A percentile compares a stretch with the other conserved stretches of the same genome.
Conservation (phyloP, 2,329 filamentous ascomycete species). For the Saccharata proteae region DNA sequence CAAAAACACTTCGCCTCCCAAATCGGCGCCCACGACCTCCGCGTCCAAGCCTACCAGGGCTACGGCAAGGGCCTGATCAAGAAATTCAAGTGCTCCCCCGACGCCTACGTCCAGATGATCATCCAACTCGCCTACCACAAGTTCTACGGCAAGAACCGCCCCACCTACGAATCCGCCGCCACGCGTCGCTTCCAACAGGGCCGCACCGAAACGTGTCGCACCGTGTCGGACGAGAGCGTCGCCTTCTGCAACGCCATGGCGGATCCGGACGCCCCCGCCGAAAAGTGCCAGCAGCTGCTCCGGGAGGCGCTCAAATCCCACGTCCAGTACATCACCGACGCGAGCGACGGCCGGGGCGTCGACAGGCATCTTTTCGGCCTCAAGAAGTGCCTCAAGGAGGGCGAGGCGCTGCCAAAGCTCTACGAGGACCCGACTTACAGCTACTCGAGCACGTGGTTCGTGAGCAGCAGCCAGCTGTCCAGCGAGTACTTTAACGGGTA, state of each 20-base stretch:
- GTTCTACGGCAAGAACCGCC: conserved; percentile 96
- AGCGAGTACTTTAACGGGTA: conserved; percentile 99
- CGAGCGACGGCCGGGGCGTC: conserved; percentile 83
- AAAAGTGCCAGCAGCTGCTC: conserved; percentile 62
- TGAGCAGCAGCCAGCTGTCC: conserved; percentile 80
- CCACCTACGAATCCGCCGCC: conserved; percentile 93
- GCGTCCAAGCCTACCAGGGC: conserved; percentile 89
- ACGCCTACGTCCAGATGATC: conserved; percentile 96
- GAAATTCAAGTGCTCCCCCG: conserved; percentile 97
- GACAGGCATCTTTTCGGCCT: conserved; percentile 95
- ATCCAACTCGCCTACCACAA: conserved; percentile 98
- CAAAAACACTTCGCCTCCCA: conserved; percentile 66
- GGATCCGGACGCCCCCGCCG: conserved; percentile 51
- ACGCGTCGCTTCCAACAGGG: conserved; percentile 93
- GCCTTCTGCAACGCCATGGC: conserved; percentile 82
- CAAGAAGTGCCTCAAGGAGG: conserved; percentile 74
- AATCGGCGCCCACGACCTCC: conserved; percentile 79
- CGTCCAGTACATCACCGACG: conserved; percentile 80
- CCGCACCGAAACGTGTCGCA: conserved; percentile 89
- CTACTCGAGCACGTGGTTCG: conserved; percentile 81
- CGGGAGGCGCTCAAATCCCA: conserved; percentile 71
- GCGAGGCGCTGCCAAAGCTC: conserved; percentile 68
- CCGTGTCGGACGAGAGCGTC: conserved; percentile 80
- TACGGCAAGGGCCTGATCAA: conserved; percentile 99
- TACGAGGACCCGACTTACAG: conserved; percentile 76